Percentiles rank a stretch among this genome's conserved stretches.
These are phyloP conservation scores for Symmetrospora coprosmae DNA, from an alignment of 768 basidiomycete species.

Conservation along the genomic window DNA sequence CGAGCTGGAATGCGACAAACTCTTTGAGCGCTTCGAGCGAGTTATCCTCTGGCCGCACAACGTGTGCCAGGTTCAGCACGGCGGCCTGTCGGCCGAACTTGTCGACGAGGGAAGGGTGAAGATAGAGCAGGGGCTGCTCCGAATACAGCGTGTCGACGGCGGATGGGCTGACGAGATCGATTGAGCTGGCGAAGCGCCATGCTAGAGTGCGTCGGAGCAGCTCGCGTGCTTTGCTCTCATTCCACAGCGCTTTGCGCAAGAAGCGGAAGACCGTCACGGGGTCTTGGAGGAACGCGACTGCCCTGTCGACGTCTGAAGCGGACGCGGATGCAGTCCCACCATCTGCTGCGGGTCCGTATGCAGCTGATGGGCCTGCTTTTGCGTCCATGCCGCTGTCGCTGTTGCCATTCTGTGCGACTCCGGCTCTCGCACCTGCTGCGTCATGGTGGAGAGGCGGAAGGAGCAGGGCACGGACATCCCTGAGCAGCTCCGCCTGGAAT, in stretches of 20 bases:
- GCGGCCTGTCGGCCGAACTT: slow-evolving; percentile 28
- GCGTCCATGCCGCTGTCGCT: slow-evolving; percentile 6
- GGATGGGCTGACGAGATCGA: slow-evolving; percentile 15
- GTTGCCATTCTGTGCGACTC: neutral
- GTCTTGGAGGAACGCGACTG: neutral
- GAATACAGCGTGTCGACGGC: slow-evolving; percentile 22
- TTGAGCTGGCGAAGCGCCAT: slow-evolving; percentile 25
- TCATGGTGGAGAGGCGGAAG: slow-evolving; percentile 7
- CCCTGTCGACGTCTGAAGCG: neutral
- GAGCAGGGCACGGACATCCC: neutral
- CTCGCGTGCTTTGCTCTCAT: slow-evolving; percentile 10
- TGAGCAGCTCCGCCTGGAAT: slow-evolving; percentile 15
- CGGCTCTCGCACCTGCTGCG: neutral
- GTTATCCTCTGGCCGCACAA: slow-evolving; percentile 27
- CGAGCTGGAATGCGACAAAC: slow-evolving; percentile 23
- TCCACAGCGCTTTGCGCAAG: slow-evolving; percentile 28
- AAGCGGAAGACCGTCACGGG: slow-evolving; percentile 31
- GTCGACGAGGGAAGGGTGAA: slow-evolving; percentile 30
- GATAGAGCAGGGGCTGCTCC: slow-evolving; percentile 28
- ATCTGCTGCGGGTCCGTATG: neutral
- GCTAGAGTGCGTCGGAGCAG: slow-evolving; percentile 27
- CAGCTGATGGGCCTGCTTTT: neutral
- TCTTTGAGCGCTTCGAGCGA: slow-evolving; percentile 30
- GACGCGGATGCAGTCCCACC: neutral
- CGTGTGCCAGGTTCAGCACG: slow-evolving; percentile 27